Evolutionary conservation across 2,329 filamentous ascomycete species (phyloP).

Genomic region (Penicillium sp.): DNA sequence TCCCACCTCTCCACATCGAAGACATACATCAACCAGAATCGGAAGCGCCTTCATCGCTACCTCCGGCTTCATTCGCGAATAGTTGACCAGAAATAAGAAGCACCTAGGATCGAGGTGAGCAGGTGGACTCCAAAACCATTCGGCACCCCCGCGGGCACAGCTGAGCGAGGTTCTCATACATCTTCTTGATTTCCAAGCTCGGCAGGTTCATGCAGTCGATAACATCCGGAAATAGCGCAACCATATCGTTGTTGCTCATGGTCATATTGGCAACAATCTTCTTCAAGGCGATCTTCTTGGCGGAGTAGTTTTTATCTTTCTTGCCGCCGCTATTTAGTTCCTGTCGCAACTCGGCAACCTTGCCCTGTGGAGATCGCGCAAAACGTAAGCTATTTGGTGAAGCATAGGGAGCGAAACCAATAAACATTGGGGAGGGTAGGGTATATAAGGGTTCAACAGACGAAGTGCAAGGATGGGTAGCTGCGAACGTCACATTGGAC

Average conservation of each 20-base stretch:
- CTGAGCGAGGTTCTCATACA: conserved; percentile 54
- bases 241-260: conserved; percentile 99
- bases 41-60: conserved; percentile 90
- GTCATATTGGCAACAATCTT: conserved; percentile 99
- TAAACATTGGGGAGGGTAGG: conserved; percentile 25
- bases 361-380: conserved; percentile 68
- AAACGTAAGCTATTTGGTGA: conserved; percentile 32
- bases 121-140: not conserved
- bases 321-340: conserved; percentile 92
- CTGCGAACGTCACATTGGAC: conserved; percentile 5
- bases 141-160: not conserved
- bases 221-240: conserved; percentile 91
- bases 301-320: conserved; percentile 94
- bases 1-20: not conserved
- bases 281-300: conserved; percentile 97
- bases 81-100: conserved; percentile 96
- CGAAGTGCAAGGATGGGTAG: not conserved
- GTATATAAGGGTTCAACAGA: not conserved
- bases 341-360: conserved; percentile 92
- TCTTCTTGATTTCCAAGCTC: conserved; percentile 98
- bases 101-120: conserved; percentile 61
- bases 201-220: conserved; percentile 93
- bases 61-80: conserved; percentile 89
- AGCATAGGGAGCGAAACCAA: conserved; percentile 29
- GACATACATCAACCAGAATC: conserved; percentile 71